Conservation (phyloP, 768 basidiomycete species). For the Tylopilus sp. region DNA sequence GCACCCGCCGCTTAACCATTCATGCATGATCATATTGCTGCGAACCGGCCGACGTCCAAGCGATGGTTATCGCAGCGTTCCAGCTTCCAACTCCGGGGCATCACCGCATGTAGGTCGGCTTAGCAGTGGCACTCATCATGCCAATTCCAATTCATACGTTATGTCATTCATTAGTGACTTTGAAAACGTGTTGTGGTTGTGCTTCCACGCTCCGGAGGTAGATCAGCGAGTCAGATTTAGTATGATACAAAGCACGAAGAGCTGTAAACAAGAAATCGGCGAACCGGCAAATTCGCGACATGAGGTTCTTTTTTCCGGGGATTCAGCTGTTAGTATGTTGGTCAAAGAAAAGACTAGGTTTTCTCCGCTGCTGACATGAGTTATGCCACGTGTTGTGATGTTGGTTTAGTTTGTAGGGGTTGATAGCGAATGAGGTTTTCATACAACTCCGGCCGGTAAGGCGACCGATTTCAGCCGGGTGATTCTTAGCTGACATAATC, state of each 20-base stretch:
- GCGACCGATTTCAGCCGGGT: too few species aligned
- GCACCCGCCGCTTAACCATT: too few species aligned
- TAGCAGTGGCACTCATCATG: neutral
- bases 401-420: too few species aligned
- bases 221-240: neutral
- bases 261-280: neutral
- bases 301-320: neutral
- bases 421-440: constrained; percentile 1
- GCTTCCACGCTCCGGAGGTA: constrained; percentile 1
- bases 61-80: too few species aligned
- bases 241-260: neutral
- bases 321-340: neutral
- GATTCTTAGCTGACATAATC: constrained; percentile 1
- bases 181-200: neutral
- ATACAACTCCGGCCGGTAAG: too few species aligned
- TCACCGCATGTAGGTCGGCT: neutral
- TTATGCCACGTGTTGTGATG: neutral
- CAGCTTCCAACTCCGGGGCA: too few species aligned
- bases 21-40: neutral
- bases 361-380: neutral
- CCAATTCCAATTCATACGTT: constrained; percentile 20
- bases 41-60: neutral
- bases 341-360: neutral
- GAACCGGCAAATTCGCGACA: neutral
- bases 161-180: neutral